phyloP scores from a whole-genome alignment of 257 asterid species.

The Schizonepeta tenuifolia region DNA sequence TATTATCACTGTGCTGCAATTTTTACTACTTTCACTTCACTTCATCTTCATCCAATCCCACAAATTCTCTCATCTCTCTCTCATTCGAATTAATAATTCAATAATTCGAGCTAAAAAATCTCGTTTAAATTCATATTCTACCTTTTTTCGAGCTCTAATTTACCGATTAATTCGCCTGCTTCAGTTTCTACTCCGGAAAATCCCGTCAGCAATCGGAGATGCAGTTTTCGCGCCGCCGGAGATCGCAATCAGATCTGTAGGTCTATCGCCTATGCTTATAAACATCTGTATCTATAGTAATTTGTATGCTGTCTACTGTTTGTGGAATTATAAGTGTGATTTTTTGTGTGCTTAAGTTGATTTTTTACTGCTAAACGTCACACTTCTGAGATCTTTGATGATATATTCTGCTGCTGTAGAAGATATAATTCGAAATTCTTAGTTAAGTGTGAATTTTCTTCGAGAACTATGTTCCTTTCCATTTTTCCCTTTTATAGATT shows the following conservation, averaged over 20 bases:
- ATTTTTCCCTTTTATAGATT: background rate
- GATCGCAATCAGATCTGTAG: slow-evolving; percentile 51
- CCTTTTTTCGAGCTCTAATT: slow-evolving; percentile 9
- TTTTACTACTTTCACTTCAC: slow-evolving; percentile 21
- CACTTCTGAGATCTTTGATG: slow-evolving; percentile 32
- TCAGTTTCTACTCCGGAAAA: slow-evolving; percentile 12
- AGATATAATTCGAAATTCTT: background rate
- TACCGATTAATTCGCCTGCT: slow-evolving; percentile 23
- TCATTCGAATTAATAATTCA: background rate
- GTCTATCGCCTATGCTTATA: slow-evolving; percentile 25
- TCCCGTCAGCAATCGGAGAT: slow-evolving; percentile 25
- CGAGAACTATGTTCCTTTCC: background rate
- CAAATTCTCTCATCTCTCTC: background rate
- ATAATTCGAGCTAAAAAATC: background rate
- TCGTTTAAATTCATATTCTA: background rate
- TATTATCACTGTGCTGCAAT: slow-evolving; percentile 10
- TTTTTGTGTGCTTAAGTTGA: slow-evolving; percentile 22
- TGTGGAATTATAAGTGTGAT: slow-evolving; percentile 8
- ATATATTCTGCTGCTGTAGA: background rate
- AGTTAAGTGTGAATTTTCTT: slow-evolving; percentile 20
- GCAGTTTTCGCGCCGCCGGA: slow-evolving; percentile 42
- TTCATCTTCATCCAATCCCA: slow-evolving; percentile 12
- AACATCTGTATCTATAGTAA: slow-evolving; percentile 21
- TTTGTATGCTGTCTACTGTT: background rate
- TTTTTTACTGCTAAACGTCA: background rate